A percentile compares a stretch with the other conserved stretches of the same genome.
phyloP scores from a whole-genome alignment of 2,329 filamentous ascomycete genomes.

The Pseudonectria foliicola region DNA sequence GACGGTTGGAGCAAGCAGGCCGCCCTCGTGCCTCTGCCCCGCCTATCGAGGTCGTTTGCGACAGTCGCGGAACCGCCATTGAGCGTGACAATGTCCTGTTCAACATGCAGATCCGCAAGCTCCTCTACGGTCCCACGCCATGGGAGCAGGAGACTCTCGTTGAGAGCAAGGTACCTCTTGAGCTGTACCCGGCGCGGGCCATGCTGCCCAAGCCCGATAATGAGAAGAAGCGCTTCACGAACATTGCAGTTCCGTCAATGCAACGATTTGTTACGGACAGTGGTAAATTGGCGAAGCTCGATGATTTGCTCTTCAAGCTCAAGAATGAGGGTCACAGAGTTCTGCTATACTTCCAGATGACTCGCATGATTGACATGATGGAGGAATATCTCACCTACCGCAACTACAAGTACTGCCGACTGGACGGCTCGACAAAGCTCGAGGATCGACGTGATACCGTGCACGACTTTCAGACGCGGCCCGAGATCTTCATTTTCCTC shows the following conservation, averaged over 20 bases:
- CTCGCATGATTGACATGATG: slow-evolving; percentile 98
- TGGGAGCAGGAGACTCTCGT: slow-evolving; percentile 68
- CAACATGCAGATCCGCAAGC: slow-evolving; percentile 66
- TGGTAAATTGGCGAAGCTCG: slow-evolving; percentile 88
- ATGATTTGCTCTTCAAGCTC: slow-evolving; percentile 77
- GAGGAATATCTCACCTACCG: slow-evolving; percentile 98
- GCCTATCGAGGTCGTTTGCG: slow-evolving; percentile 73
- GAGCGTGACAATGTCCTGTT: slow-evolving; percentile 74
- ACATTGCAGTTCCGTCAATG: slow-evolving; percentile 93
- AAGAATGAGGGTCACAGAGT: slow-evolving; percentile 92
- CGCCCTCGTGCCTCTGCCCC: slow-evolving; percentile 75
- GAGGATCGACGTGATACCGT: slow-evolving; percentile 96
- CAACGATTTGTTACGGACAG: slow-evolving; percentile 95
- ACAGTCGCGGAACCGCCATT: slow-evolving; percentile 53
- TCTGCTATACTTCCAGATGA: slow-evolving; percentile 99
- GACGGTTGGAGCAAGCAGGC: slow-evolving; percentile 73
- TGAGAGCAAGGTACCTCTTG: slow-evolving; percentile 61
- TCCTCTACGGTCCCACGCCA: slow-evolving; percentile 60
- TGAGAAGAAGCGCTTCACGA: slow-evolving; percentile 76
- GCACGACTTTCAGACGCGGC: slow-evolving; percentile 87
- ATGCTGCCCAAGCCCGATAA: slow-evolving; percentile 74
- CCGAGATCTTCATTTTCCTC: slow-evolving; percentile 95
- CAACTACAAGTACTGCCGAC: slow-evolving; percentile 96
- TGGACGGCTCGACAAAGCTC: slow-evolving; percentile 94
- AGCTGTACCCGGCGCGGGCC: slow-evolving; percentile 53